Base-by-base conservation (phyloP, 345 rosid genomes). In the Corymbia maculata region DNA sequence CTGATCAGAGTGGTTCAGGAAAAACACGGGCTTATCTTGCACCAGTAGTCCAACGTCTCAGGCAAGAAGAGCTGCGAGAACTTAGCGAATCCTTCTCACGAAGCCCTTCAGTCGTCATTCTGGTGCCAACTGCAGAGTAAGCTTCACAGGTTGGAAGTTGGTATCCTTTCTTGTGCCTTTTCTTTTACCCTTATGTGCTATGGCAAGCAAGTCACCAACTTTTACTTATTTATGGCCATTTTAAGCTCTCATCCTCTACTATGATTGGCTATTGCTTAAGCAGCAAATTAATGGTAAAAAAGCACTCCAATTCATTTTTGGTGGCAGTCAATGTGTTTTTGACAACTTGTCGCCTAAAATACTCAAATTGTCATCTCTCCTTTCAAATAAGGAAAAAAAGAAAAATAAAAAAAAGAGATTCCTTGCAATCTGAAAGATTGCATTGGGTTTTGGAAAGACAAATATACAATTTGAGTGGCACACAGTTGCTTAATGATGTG, bases 1-100 rank as follows among this genome's bases (percentile, higher is more conserved):
- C 99, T 82, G 99, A 97, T 90, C 99, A 97, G 93, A 96, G 99
- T 93, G 99, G 99, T 86, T 97, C 99, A 51, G 99, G 99, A 75
- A 97, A 96, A 95, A 96, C 98, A 75, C 89, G 96, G 90, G 96
- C 99, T 86, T 97, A 96, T 94, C 97, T 97, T 61, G 87, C 93
- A 24, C 99, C 99, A 85, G 86, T 94, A 47, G 93, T 96, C 90
- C 99, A 96, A 92, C 94, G 94, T 89, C 95, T 97, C 87, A 95
- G 98, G 92, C 93, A 95, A 90, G 98, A 96, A 89, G 99, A 97
- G 89, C 94, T 95, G 66, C 92, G 94, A 91, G 97, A 96, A 90
- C 90, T 86, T 86, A 91, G 95, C 90, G 91, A 93, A 88, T 91
- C 95, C n/a, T 91, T 93, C 85, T 88, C 95, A 57, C 92, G 90